phyloP scores from a whole-genome alignment of 306 rosid species.

The Sicyos edulis region DNA sequence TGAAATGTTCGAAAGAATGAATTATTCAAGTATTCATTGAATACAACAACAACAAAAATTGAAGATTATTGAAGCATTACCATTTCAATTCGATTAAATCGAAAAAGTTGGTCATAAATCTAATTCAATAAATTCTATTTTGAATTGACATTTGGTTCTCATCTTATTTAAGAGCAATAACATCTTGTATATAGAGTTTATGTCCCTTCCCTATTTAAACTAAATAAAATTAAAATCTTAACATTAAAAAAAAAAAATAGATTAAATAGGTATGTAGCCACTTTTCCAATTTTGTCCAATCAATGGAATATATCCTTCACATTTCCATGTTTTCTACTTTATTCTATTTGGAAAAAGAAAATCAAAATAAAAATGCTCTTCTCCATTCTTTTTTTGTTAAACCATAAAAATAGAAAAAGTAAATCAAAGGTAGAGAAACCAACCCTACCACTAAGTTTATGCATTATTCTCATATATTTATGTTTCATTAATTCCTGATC shows the following conservation, averaged over 20 bases:
- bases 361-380: not conserved
- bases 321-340: slow-evolving; percentile 9
- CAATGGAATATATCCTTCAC: slow-evolving; percentile 21
- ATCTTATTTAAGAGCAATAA: no score
- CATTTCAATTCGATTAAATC: no score
- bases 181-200: no score
- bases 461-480: slow-evolving; percentile 7
- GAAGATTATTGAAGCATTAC: no score
- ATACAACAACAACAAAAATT: not conserved
- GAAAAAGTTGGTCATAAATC: no score
- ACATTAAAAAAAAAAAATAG: no score
- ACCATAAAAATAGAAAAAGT: not conserved
- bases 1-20: not conserved
- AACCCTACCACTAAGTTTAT: slow-evolving; percentile 12
- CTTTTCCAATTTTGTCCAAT: slow-evolving; percentile 15
- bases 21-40: not conserved
- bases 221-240: no score
- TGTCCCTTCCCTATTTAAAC: no score
- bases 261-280: not conserved
- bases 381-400: slow-evolving; percentile 11
- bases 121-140: no score
- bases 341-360: not conserved
- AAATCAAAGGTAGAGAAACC: not conserved
- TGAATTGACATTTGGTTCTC: no score
- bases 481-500: not conserved